These are phyloP conservation scores for Grosmannia huntii DNA, from an alignment of 2,329 filamentous ascomycete genomes.

Conservation along the genomic window DNA sequence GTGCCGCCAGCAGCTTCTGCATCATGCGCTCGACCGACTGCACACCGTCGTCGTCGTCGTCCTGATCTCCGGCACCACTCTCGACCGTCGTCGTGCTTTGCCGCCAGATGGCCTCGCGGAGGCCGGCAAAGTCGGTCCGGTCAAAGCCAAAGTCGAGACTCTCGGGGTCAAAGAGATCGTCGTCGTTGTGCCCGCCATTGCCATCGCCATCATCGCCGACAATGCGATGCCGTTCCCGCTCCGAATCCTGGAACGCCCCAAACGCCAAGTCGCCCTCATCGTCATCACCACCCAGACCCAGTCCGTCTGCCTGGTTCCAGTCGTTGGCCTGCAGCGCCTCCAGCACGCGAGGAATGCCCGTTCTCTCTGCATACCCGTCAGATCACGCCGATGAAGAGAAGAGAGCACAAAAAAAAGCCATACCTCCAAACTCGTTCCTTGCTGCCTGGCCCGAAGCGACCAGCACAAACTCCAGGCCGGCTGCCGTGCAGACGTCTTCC, in stretches of 20 bases:
- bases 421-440: conserved; percentile 48
- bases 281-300: conserved; percentile 6
- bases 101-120: conserved; percentile 39
- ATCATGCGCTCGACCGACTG: conserved; percentile 51
- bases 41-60: conserved; percentile 29
- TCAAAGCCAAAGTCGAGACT: conserved; percentile 40
- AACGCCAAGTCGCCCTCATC: conserved; percentile 19
- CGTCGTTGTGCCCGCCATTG: conserved; percentile 17
- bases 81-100: conserved; percentile 10
- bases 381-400: not conserved
- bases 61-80: not conserved
- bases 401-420: conserved; percentile 12
- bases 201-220: conserved; percentile 7
- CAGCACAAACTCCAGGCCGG: conserved; percentile 51
- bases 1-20: conserved; percentile 47
- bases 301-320: conserved; percentile 30
- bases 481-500: conserved; percentile 46
- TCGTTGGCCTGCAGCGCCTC: conserved; percentile 55
- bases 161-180: conserved; percentile 29
- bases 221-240: conserved; percentile 14
- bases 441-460: conserved; percentile 22
- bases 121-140: conserved; percentile 36
- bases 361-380: conserved; percentile 9
- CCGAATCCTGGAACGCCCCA: conserved; percentile 19
- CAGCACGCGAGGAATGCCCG: conserved; percentile 35